phyloP scores from a whole-genome alignment of 129 eudicot species.

The Escallonia rubra region DNA sequence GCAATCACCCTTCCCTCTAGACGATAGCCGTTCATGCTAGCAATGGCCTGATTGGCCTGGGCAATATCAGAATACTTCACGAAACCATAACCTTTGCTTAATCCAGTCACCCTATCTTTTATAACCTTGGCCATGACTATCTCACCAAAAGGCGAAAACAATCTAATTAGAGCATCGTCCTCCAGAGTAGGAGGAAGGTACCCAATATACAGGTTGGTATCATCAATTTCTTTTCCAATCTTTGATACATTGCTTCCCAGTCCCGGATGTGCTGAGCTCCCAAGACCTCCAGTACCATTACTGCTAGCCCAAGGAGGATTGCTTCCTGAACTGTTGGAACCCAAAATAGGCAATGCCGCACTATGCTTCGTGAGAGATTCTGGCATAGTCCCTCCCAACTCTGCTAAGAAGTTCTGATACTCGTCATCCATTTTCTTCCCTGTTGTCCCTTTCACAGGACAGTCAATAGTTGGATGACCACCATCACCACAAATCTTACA shows the following conservation, averaged over 20 bases:
- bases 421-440: slow-evolving; percentile 98
- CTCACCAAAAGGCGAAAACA: slow-evolving; percentile 77
- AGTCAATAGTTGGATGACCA: slow-evolving; percentile 91
- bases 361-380: slow-evolving; percentile 49
- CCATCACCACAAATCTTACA: slow-evolving; percentile 97
- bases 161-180: slow-evolving; percentile 66
- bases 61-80: slow-evolving; percentile 69
- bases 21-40: slow-evolving; percentile 81
- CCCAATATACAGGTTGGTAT: slow-evolving; percentile 80
- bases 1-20: slow-evolving; percentile 90
- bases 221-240: slow-evolving; percentile 68
- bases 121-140: slow-evolving; percentile 96
- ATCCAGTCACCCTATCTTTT: slow-evolving; percentile 62
- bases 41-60: slow-evolving; percentile 78
- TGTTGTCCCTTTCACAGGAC: slow-evolving; percentile 75
- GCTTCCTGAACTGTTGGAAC: slow-evolving; percentile 41
- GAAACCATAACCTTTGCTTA: slow-evolving; percentile 92
- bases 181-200: slow-evolving; percentile 86
- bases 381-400: slow-evolving; percentile 82
- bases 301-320: slow-evolving; percentile 58
- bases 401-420: slow-evolving; percentile 81
- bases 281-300: slow-evolving; percentile 21
- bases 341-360: slow-evolving; percentile 43
- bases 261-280: slow-evolving; percentile 49
- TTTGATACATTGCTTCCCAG: slow-evolving; percentile 46